Evolutionary conservation across 371 early-diverging fungal species (phyloP).

Genomic region (Mucor piriformis): DNA sequence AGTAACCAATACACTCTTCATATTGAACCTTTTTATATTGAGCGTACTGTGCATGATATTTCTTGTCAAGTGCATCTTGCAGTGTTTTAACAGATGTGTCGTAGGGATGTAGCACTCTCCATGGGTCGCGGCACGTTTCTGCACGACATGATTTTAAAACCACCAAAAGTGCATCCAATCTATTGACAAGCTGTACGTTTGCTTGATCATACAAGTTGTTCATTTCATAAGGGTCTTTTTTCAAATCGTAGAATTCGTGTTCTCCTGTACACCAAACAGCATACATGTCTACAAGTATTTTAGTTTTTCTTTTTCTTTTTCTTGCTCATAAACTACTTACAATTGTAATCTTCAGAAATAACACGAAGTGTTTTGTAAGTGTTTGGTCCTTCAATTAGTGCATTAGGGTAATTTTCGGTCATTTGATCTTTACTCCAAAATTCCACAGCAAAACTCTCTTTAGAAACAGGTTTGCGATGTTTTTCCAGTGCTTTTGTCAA

Average conservation of each 20-base stretch:
- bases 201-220: conserved; percentile 44
- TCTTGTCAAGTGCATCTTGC: conserved; percentile 35
- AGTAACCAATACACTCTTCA: conserved; percentile 33
- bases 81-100: conserved; percentile 31
- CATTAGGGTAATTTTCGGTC: conserved; percentile 30
- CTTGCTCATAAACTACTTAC: conserved; percentile 15
- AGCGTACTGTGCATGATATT: conserved; percentile 39
- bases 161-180: conserved; percentile 63
- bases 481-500: conserved; percentile 43
- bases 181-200: conserved; percentile 37
- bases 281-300: conserved; percentile 43
- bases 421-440: conserved; percentile 50
- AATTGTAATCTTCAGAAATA: conserved; percentile 54
- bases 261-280: conserved; percentile 69
- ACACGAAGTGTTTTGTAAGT: conserved; percentile 66
- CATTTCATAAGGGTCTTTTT: conserved; percentile 62
- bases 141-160: conserved; percentile 61
- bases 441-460: conserved; percentile 65
- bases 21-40: conserved; percentile 35
- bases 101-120: conserved; percentile 52
- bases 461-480: conserved; percentile 43
- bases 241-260: conserved; percentile 61
- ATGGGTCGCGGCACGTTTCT: conserved; percentile 63
- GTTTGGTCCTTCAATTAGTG: conserved; percentile 28
- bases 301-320: neutral